phyloP scores from a whole-genome alignment of 2,329 filamentous ascomycete genomes.

The Westerdykella aurantiaca region DNA sequence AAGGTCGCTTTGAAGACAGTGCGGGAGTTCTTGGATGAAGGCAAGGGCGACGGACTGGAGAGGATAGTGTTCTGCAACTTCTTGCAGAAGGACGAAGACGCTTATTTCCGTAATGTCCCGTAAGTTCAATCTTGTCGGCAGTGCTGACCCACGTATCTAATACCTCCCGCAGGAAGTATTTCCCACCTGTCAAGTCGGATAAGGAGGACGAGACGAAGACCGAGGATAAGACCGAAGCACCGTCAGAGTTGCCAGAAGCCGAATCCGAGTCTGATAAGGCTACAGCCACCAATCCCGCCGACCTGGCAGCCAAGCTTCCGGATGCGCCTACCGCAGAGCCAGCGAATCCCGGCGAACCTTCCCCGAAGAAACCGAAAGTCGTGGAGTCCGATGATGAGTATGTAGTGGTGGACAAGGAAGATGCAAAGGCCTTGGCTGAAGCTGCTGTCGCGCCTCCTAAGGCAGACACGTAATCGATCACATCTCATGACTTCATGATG shows the following conservation, averaged over 20 bases:
- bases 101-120: conserved; percentile 69
- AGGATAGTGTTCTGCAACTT: conserved; percentile 84
- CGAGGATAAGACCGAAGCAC: conserved; percentile 3
- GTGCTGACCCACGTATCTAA: not conserved
- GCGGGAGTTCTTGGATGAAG: conserved; percentile 48
- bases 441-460: conserved; percentile 6
- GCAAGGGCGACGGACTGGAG: conserved; percentile 51
- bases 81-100: conserved; percentile 65
- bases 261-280: conserved; percentile 15
- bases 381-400: conserved; percentile 29
- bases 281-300: conserved; percentile 23
- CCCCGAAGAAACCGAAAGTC: conserved; percentile 45
- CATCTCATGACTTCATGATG: too few species aligned
- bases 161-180: conserved; percentile 25
- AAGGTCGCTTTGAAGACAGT: conserved; percentile 61
- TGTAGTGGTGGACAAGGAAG: conserved; percentile 26
- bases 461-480: conserved; percentile 3
- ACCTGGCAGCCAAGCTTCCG: conserved; percentile 42
- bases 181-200: conserved; percentile 24
- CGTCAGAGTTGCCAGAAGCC: not conserved
- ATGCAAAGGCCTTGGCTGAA: conserved; percentile 14
- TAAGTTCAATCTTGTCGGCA: conserved; percentile 45
- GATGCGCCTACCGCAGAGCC: conserved; percentile 46
- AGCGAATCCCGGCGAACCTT: conserved; percentile 39
- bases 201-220: conserved; percentile 9